Evolutionary conservation across 1,139 yeast genomes (phyloP).

Genomic region (Candida albicans): DNA sequence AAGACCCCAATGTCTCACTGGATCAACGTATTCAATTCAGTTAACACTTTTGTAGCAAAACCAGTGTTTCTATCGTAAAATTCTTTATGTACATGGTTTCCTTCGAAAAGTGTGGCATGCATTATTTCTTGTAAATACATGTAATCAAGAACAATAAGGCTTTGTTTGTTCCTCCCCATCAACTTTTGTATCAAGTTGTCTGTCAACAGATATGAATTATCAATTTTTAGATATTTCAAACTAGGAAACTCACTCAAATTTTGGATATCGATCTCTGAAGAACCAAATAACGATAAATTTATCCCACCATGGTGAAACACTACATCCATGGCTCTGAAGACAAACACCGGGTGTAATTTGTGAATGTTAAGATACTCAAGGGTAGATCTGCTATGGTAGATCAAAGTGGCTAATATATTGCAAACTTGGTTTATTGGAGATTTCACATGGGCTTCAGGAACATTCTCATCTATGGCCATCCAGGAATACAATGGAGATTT

Average conservation of each 20-base stretch:
- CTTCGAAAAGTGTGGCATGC: not conserved
- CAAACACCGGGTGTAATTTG: slow-evolving; percentile 8
- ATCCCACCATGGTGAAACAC: not conserved
- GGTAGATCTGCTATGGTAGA: slow-evolving; percentile 1
- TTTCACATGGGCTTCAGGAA: slow-evolving; percentile 4
- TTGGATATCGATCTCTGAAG: not conserved
- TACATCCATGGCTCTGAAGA: slow-evolving; percentile 5
- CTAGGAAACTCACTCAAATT: slow-evolving; percentile 6
- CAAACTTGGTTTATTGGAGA: slow-evolving; percentile 7
- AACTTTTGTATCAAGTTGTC: slow-evolving; percentile 5
- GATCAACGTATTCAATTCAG: not conserved
- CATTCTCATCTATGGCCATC: slow-evolving; percentile 6
- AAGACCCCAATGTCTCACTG: too few species aligned
- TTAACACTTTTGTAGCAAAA: not conserved
- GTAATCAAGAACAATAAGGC: slow-evolving; percentile 1
- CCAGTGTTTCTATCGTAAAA: not conserved
- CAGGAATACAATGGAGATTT: slow-evolving; percentile 6
- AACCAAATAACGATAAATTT: not conserved
- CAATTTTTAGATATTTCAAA: slow-evolving; percentile 4
- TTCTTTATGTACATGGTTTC: not conserved
- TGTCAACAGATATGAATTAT: slow-evolving; percentile 8
- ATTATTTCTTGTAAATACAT: slow-evolving; percentile 5
- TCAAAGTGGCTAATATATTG: slow-evolving; percentile 1
- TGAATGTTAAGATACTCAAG: slow-evolving; percentile 3
- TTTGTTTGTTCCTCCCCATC: slow-evolving; percentile 2